Evolutionary conservation across 108 stramenopile species (phyloP), one percentile per base, ranked within the genome.

Genomic region (Parmales sp.): DNA sequence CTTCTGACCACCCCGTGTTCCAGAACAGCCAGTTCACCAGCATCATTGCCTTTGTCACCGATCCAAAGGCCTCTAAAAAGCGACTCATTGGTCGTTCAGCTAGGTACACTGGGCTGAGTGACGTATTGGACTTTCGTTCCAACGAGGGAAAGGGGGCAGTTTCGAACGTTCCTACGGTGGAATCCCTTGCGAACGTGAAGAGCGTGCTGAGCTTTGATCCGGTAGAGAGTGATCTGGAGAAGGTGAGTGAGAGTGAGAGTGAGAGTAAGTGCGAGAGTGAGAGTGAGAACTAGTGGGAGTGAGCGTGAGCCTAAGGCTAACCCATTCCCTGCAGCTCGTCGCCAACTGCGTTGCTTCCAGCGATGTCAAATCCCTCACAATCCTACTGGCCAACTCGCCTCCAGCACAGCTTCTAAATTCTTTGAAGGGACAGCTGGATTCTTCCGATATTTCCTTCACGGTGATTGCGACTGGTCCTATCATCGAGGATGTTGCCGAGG

Each of bases 71-170:
- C 60, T 87, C 91, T 48, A 93, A 88, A 80, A 95, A 95, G 71
- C 86, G 90, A 0, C 82, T 95, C 6, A 73, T 92, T 37, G 77
- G 81, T 43, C 81, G 94, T 11, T 80, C 78, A 38, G 89, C 94
- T 7, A 72, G 94, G 4, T 95, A 93, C 83, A 89, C 89, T 3
- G 94, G 94, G 28, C 77, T 95, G 29, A 67, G 92, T 69, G 86
- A 91, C 69, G 89, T 92, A 50, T 73, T 95, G 64, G 80, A 83
- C 18, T 91, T 88, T 64, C 43, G 38, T 5, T 72, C 83, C 41
- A 73, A 74, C 5, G 54, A 64, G 7, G 50, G 49, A 37, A 48
- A 39, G 0, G 75, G 68, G 1, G 29, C 8, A 0, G 67, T 29
- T 23, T 67, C 74, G n/a, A n/a, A n/a, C 0, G 38, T 88, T 26